phyloP scores from a whole-genome alignment of 176 grass and related monocot genomes.

The Eleusine coracana region DNA sequence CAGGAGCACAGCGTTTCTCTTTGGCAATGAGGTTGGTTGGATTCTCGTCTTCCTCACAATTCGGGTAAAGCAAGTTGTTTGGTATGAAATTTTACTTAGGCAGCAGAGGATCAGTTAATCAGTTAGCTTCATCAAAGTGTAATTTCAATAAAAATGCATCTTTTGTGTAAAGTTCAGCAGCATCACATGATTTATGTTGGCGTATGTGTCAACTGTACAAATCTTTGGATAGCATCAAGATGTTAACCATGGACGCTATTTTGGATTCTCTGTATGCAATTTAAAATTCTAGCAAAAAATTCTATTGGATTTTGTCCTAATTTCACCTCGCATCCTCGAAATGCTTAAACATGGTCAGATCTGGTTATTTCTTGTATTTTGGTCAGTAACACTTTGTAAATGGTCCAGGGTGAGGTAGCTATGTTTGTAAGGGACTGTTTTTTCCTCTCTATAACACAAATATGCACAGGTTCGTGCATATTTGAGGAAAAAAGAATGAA shows the following conservation, averaged over 20 bases:
- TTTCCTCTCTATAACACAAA: too few relatives aligned
- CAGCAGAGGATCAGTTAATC: neutral
- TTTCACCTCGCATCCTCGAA: neutral
- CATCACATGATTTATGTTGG: neutral
- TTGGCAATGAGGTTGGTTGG: constrained; percentile 77
- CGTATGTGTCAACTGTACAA: neutral
- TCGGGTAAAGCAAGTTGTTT: neutral
- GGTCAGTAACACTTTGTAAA: too few relatives aligned
- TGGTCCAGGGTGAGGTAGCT: too few relatives aligned
- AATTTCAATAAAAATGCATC: neutral
- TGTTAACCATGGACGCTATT: neutral
- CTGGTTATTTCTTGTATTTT: too few relatives aligned
- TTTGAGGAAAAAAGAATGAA: too few relatives aligned
- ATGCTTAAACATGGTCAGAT: neutral
- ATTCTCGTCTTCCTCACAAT: neutral
- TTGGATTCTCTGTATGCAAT: neutral
- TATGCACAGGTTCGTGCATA: too few relatives aligned
- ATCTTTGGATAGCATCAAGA: neutral
- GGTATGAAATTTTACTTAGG: neutral
- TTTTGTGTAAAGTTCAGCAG: neutral
- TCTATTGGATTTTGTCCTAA: neutral
- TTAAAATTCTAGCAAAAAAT: neutral
- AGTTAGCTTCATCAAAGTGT: neutral
- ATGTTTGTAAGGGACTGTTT: too few relatives aligned
- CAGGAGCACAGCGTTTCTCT: constrained; percentile 77